Evolutionary conservation across 2,329 filamentous ascomycete species (phyloP), one percentile per base, ranked within the genome.

Genomic region (Cyclaneusma minus): DNA sequence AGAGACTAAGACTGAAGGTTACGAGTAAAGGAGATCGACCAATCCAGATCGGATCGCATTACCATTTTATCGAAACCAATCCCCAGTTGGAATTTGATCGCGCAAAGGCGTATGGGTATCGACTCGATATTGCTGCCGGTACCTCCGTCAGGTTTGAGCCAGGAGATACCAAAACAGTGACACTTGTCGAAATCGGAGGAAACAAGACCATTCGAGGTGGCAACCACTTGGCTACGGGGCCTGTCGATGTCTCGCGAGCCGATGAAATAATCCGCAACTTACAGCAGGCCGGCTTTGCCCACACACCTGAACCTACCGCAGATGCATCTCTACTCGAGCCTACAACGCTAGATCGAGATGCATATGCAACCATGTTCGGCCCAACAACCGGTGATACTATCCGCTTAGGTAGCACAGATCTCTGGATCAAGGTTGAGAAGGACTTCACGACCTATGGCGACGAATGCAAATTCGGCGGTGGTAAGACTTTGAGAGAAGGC

Each of bases 1-100:
- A 68, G 52, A 66, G 85, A 33, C 74, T 85, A 36, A 64, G 56
- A 32, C 56, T 95, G 20, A 71, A 62, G 45, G 81, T 95, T 21
- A 84, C 75, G 35, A 93, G 81, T 51, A 80, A 68, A 41, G 87
- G 87, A 5, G 87, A 95, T 51, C 62, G 87, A 16, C 87, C 87
- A 2, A 78, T 94, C 33, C 40, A 73, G 66, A 64, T 81, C 32
- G 87, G 87, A 16, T 92, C 83, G 16, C 87, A 95, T 54, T 95
- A 93, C 50, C 87, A 94, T 54, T 92, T 95, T 49, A 71, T 92
- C 44, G 87, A 95, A 57, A 78, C 74, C n/a, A 95, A 95, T 51
- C 81, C 84, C 1, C 70, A 81, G 49, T 64, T 95, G 26, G 69
- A 80, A 34, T 95, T 95, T 49, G 87, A 95, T 52, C 80, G 87